phyloP scores from a whole-genome alignment of 2,329 filamentous ascomycete genomes.

The Colletotrichum cereale region DNA sequence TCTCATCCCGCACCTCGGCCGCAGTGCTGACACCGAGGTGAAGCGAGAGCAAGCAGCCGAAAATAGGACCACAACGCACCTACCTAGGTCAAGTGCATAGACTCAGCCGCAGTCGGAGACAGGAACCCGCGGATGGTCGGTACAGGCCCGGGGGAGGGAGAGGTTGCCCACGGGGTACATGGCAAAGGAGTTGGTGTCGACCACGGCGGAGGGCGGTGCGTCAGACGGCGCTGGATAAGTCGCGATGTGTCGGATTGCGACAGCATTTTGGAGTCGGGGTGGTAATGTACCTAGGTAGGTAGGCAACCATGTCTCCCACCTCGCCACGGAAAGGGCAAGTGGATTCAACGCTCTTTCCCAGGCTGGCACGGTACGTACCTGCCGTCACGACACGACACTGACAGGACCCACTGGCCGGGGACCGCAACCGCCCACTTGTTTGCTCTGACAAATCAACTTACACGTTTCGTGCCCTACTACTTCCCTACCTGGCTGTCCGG shows the following conservation, averaged over 20 bases:
- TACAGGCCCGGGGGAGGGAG: background rate
- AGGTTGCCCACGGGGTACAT: background rate
- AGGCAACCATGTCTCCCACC: background rate
- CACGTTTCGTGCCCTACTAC: slow-evolving; percentile 6
- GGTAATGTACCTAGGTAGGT: background rate
- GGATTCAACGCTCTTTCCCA: background rate
- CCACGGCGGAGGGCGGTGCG: background rate
- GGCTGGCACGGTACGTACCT: background rate
- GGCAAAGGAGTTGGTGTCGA: background rate
- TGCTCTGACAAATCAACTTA: slow-evolving; percentile 21
- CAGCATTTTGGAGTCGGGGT: background rate
- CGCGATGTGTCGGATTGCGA: background rate
- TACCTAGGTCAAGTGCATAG: background rate
- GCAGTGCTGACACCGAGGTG: slow-evolving; percentile 36
- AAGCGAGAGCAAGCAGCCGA: background rate
- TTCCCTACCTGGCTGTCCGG: background rate
- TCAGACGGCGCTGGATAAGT: too few species aligned
- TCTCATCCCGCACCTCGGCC: slow-evolving; percentile 18
- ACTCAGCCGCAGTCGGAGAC: background rate
- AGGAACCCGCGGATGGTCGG: background rate
- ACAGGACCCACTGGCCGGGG: background rate
- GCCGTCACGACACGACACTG: background rate
- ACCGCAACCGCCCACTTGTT: background rate
- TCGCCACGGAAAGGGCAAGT: background rate
- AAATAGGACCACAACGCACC: background rate